Evolutionary conservation across 2,329 filamentous ascomycete species (phyloP), one percentile per base, ranked within the genome.

Genomic region (Colletotrichum gloeosporioides): DNA sequence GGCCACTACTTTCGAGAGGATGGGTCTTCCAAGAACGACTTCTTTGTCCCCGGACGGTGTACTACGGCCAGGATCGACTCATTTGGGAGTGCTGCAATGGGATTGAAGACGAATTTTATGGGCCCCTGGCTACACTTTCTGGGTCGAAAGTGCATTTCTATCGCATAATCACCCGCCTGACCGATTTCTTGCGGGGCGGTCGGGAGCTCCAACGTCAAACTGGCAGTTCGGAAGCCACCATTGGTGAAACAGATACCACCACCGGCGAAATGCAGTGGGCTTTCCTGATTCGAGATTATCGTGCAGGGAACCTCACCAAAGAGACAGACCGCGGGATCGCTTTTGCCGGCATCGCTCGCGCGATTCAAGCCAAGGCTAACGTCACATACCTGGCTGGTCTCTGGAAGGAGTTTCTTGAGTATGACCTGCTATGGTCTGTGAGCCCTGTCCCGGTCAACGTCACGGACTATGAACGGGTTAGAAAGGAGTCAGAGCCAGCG

Each of bases 381-480:
- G 12, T 53, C 44, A 53, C 44, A 22, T 53, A 53, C n/a, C n/a
- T 53, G 0, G 44, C 44, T 4, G 44, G 44, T 53, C 44, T 53
- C 44, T 53, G 44, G 44, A 53, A 53, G 44, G 44, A 53, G n/a
- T 53, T 53, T 53, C 18, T 53, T 3, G 44, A 53, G n/a, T 53
- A 53, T 7, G 44, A 53, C 16, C 44, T 53, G n/a, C 44, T 22
- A 53, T 53, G 44, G 44, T 53, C 44, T 1, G 44, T 53, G 44
- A 53, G 44, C 6, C n/a, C 44, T 22, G 44, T 53, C n/a, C 44
- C 44, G 13, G n/a, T 53, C n/a, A 53, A 53, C 10, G n/a, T 53
- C 2, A 22, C 0, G 0, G n/a, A 53, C 4, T 53, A 53, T 53
- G n/a, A 53, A 2, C 1, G 6, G 3, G n/a, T 22, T 10, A 22